Conservation (phyloP, 805 yeast genomes). For the Cyberlindnera amylophila region DNA sequence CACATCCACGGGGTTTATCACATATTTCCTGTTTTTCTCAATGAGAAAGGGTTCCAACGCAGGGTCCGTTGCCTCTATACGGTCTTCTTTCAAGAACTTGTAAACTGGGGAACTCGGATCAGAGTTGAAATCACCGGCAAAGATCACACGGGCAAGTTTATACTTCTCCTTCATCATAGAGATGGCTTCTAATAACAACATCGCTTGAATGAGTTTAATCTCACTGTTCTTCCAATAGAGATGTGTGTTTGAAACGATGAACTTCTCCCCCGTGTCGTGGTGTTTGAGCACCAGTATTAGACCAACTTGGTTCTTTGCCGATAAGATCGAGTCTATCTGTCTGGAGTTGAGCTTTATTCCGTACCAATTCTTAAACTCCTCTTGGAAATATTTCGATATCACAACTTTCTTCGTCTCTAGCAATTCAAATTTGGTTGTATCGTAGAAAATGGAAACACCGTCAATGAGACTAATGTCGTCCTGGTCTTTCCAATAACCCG, state of each 20-base stretch:
- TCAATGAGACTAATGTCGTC: slow-evolving; percentile 42
- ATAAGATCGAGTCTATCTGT: slow-evolving; percentile 33
- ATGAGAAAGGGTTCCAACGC: slow-evolving; percentile 22
- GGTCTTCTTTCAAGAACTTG: slow-evolving; percentile 36
- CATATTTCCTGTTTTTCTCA: slow-evolving; percentile 24
- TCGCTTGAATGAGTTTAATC: slow-evolving; percentile 51
- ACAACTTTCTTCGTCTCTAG: slow-evolving; percentile 33
- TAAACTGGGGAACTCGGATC: slow-evolving; percentile 46
- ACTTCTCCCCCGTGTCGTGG: slow-evolving; percentile 32
- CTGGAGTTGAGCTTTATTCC: slow-evolving; percentile 10
- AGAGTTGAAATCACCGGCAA: slow-evolving; percentile 59
- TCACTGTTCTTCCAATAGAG: slow-evolving; percentile 57
- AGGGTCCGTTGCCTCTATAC: slow-evolving; percentile 26
- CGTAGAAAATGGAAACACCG: slow-evolving; percentile 56
- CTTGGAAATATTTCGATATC: slow-evolving; percentile 23
- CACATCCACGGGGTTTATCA: slow-evolving; percentile 30
- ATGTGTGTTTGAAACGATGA: slow-evolving; percentile 57
- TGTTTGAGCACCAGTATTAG: slow-evolving; percentile 47
- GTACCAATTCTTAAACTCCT: slow-evolving; percentile 12
- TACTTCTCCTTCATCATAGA: slow-evolving; percentile 28
- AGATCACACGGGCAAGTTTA: slow-evolving; percentile 34
- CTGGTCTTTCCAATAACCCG: slow-evolving; percentile 48
- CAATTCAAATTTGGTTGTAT: slow-evolving; percentile 42
- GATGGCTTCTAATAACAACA: slow-evolving; percentile 37
- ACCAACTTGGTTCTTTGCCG: slow-evolving; percentile 53